phyloP scores from a whole-genome alignment of 2,329 filamentous ascomycete genomes.

The Leptographium lundbergii region DNA sequence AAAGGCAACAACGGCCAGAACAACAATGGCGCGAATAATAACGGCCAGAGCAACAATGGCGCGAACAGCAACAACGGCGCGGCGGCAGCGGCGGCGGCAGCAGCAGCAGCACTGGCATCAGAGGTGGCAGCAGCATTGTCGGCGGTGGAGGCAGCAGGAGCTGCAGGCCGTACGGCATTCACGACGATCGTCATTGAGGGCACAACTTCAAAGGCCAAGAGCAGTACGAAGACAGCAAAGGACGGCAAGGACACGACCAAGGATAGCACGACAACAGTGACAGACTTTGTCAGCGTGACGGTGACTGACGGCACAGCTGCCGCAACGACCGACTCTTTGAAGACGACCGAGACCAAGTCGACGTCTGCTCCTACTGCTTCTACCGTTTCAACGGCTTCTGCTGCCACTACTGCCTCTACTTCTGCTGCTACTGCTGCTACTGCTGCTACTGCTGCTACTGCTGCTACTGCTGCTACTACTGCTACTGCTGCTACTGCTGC shows the following conservation, averaged over 20 bases:
- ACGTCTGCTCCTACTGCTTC: background rate
- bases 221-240: background rate
- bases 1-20: constrained; percentile 2
- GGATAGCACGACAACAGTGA: constrained; percentile 1
- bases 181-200: background rate
- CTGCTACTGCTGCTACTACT: background rate
- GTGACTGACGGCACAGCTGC: background rate
- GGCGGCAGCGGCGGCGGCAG: constrained; percentile 13
- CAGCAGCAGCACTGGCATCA: background rate
- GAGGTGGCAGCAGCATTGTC: background rate
- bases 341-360: background rate
- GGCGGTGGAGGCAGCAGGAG: background rate
- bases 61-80: background rate
- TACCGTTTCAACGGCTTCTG: too few species aligned
- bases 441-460: background rate
- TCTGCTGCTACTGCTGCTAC: too few species aligned
- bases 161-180: too few species aligned
- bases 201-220: background rate
- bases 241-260: too few species aligned
- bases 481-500: background rate
- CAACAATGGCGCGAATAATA: too few species aligned
- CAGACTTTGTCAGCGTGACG: background rate
- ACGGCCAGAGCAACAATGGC: constrained; percentile 5
- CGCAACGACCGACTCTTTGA: background rate
- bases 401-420: too few species aligned